phyloP scores from a whole-genome alignment of 2,329 filamentous ascomycete species.

The Endocalyx cinctus region DNA sequence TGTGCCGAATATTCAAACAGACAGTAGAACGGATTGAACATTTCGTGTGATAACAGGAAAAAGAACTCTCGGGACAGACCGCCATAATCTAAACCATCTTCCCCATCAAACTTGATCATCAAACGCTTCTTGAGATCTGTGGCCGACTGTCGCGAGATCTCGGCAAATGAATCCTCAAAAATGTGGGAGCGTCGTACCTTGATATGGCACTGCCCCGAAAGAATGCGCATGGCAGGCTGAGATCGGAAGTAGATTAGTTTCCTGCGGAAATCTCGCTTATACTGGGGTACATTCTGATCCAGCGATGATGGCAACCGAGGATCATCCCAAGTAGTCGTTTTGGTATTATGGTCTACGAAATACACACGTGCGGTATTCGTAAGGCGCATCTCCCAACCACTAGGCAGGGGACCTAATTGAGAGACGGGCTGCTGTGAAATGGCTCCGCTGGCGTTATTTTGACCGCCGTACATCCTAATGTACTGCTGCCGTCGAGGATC shows the following conservation, averaged over 20 bases:
- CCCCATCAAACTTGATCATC: constrained; percentile 99
- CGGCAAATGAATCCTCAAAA: constrained; percentile 97
- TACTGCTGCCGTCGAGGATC: constrained; percentile 96
- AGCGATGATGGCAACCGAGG: constrained; percentile 90
- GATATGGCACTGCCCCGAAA: constrained; percentile 95
- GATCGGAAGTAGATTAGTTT: constrained; percentile 99
- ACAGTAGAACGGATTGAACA: constrained; percentile 99
- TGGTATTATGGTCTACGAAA: constrained; percentile 99
- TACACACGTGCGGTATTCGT: constrained; percentile 98
- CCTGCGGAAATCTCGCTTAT: constrained; percentile 96
- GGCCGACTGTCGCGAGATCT: constrained; percentile 94
- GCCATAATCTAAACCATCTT: constrained; percentile 96
- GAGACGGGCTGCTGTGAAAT: constrained; percentile 98
- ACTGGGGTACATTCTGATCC: constrained; percentile 97
- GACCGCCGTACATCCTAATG: constrained; percentile 92
- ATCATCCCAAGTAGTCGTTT: constrained; percentile 99
- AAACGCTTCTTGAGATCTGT: constrained; percentile 95
- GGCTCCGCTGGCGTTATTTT: constrained; percentile 76
- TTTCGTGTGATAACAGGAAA: constrained; percentile 97
- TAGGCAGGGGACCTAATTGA: constrained; percentile 88
- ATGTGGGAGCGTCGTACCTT: constrained; percentile 96
- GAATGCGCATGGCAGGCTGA: constrained; percentile 90
- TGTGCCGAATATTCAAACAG: constrained; percentile 99
- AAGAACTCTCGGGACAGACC: constrained; percentile 98
- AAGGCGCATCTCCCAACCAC: constrained; percentile 98